Evolutionary conservation across 805 yeast species (phyloP).

Genomic region (Monosporozyma aerobia): DNA sequence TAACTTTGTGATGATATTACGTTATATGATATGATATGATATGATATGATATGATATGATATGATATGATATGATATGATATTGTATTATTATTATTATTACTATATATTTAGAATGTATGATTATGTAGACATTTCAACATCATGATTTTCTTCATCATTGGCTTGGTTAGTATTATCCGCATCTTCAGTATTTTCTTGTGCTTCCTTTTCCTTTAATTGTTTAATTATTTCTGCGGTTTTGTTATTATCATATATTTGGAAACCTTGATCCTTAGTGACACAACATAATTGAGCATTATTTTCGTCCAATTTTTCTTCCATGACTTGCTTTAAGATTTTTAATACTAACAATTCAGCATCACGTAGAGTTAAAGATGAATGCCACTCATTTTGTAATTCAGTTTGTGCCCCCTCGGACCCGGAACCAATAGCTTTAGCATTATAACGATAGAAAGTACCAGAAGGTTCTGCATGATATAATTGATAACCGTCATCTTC

Average conservation of each 20-base stretch:
- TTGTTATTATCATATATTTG: conserved; percentile 74
- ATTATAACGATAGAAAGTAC: conserved; percentile 93
- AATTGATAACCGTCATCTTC: conserved; percentile 90
- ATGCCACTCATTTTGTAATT: conserved; percentile 93
- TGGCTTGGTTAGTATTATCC: conserved; percentile 7
- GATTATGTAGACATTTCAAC: conserved; percentile 23
- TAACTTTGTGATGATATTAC: not conserved
- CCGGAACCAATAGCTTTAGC: conserved; percentile 99
- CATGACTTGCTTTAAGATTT: conserved; percentile 94
- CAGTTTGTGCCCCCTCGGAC: conserved; percentile 98
- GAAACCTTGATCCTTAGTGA: conserved; percentile 80
- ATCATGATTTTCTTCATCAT: conserved; percentile 23
- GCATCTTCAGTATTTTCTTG: conserved; percentile 33
- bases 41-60: no score
- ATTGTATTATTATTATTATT: not conserved
- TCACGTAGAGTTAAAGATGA: conserved; percentile 82
- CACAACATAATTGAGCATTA: conserved; percentile 91
- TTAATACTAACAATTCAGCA: conserved; percentile 83
- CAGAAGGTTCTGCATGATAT: conserved; percentile 98
- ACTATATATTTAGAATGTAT: not conserved
- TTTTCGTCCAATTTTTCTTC: conserved; percentile 94
- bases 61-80: not conserved
- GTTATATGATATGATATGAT: not conserved
- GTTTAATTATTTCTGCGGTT: conserved; percentile 72
- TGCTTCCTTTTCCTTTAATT: conserved; percentile 60